Evolutionary conservation across 805 yeast genomes (phyloP).

Genomic region (Vanderwaltozyma verrucispora): DNA sequence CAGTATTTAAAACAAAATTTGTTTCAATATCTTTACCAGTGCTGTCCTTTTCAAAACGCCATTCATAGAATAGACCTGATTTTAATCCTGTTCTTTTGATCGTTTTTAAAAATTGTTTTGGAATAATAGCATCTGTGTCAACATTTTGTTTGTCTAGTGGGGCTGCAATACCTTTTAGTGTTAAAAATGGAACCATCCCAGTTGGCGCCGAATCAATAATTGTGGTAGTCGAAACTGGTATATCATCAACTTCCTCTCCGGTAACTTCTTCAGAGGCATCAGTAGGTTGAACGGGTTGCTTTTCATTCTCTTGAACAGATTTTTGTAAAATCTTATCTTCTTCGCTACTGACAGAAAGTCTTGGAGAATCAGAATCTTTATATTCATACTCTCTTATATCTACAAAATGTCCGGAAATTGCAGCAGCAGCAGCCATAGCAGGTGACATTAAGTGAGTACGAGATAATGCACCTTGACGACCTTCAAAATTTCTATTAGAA

Average conservation of each 20-base stretch:
- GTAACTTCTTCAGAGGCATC: constrained; percentile 36
- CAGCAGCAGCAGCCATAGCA: constrained; percentile 99
- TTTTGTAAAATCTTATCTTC: constrained; percentile 50
- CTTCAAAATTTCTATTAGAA: constrained; percentile 96
- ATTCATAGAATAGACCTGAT: constrained; percentile 83
- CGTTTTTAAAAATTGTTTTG: constrained; percentile 95
- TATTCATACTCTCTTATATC: constrained; percentile 80
- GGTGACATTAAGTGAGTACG: constrained; percentile 98
- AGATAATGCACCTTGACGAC: constrained; percentile 95
- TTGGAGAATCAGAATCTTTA: constrained; percentile 49
- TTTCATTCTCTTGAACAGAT: constrained; percentile 52
- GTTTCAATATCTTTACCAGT: constrained; percentile 69
- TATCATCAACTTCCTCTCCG: constrained; percentile 51
- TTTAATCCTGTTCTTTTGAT: constrained; percentile 93
- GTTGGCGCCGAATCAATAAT: constrained; percentile 31
- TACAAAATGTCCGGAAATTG: constrained; percentile 77
- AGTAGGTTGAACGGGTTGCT: constrained; percentile 39
- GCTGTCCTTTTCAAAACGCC: constrained; percentile 57
- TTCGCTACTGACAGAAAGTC: constrained; percentile 35
- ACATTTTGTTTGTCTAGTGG: constrained; percentile 92
- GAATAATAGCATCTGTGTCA: constrained; percentile 97
- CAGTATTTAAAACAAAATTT: constrained; percentile 83
- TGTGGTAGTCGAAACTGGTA: constrained; percentile 41
- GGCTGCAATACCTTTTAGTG: constrained; percentile 80
- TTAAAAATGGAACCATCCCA: constrained; percentile 67